These are phyloP conservation scores for Penicillium psychrosexuale DNA, from an alignment of 2,329 filamentous ascomycete species.

Conservation along the genomic window DNA sequence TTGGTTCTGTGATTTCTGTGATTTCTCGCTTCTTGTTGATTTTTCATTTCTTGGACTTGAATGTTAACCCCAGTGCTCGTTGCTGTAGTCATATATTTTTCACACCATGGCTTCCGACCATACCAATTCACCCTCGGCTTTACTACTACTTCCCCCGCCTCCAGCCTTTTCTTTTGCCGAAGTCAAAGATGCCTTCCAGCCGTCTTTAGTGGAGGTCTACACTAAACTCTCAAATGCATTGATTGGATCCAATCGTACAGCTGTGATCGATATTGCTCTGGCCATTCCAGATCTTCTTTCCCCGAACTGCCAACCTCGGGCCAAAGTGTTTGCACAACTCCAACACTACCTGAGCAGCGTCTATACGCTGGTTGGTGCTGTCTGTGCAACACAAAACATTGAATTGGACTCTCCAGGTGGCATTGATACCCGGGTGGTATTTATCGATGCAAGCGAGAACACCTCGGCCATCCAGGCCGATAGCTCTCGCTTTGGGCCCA, in stretches of 20 bases:
- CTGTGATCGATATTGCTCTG: constrained; percentile 59
- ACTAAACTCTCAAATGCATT: constrained; percentile 45
- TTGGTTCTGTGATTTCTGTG: not conserved
- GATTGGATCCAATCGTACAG: constrained; percentile 30
- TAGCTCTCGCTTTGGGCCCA: constrained; percentile 44
- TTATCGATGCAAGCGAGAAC: constrained; percentile 56
- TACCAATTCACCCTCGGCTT: constrained; percentile 29
- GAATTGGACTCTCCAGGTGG: constrained; percentile 65
- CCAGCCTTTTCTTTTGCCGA: constrained; percentile 51
- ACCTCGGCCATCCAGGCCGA: constrained; percentile 23
- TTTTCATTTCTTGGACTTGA: not conserved
- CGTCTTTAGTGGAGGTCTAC: constrained; percentile 56
- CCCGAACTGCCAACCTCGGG: constrained; percentile 49
- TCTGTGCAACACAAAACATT: constrained; percentile 64
- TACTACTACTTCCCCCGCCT: constrained; percentile 64
- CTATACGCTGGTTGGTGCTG: constrained; percentile 72
- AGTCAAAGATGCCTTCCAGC: constrained; percentile 59
- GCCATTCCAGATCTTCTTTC: constrained; percentile 60
- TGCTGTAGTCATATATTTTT: constrained; percentile 4
- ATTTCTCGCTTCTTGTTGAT: not conserved
- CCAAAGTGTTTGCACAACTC: constrained; percentile 62
- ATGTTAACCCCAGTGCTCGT: not conserved
- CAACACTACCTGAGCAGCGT: constrained; percentile 72
- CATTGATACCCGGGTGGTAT: constrained; percentile 71
- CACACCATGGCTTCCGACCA: constrained; percentile 25